Evolutionary conservation across 78 protist genomes (phyloP), one percentile per base, ranked within the genome.

Genomic region (Chrysochromulina tobinii): DNA sequence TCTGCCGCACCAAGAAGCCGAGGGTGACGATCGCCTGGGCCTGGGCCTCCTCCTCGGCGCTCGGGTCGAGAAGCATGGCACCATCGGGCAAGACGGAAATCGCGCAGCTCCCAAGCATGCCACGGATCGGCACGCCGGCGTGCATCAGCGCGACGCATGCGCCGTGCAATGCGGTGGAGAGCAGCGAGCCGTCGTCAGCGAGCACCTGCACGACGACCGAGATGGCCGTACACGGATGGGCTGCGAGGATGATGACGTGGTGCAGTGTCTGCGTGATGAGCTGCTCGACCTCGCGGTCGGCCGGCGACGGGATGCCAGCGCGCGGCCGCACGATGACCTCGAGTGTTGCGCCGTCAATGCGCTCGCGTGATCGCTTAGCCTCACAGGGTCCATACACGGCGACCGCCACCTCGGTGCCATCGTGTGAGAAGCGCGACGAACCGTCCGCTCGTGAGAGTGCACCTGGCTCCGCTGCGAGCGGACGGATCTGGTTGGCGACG

Each of bases 351-450:
- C 27, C 23, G n/a, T 75, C 59, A 27, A 14, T 23, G 48, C 11
- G 53, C 57, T 75, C 84, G 23, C 84, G 54, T 23, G 53, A 14
- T 3, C 55, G 55, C 27, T 14, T 3, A 7, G 23, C 84, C 84
- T 75, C 84, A 58, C 54, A 18, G n/a, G 84, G 84, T 57, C 84
- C 84, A 18, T 25, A 75, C 14, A 75, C 84, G n/a, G 84, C 54
- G n/a, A 14, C 84, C 58, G 51, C 58, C 23, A 75, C 48, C 53
- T 50, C 11, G 50, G 84, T 75, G 84, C 55, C 23, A 27, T 75
- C 84, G 57, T 75, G 84, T 11, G n/a, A 20, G 59, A 38, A 75
- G 53, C 84, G 84, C 38, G 84, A 6, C 9, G 84, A 75, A 23
- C 84, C 84, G 59, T 75, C 84, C 9, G 84, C 84, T 4, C 84